Base-by-base conservation (phyloP, 2,329 filamentous ascomycete genomes). In the Conoideocrella luteorostrata region DNA sequence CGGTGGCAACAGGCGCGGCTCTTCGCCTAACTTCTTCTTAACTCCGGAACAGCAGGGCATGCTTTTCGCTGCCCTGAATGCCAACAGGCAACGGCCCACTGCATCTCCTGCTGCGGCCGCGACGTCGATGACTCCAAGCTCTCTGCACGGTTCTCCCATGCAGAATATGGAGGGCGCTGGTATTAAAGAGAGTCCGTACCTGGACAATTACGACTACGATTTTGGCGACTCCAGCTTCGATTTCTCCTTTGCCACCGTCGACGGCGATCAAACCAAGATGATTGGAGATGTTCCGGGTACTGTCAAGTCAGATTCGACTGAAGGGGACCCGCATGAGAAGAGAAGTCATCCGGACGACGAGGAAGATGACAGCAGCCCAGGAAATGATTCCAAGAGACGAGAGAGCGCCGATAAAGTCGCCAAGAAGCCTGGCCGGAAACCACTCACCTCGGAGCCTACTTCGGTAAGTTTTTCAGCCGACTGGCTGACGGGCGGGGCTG, bases 401-500 rank as follows among this genome's bases (percentile, higher is more conserved):
- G 89, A 95, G 65, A 80, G 84, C 46, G 82, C 88, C 44, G 88
- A 90, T 35, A 95, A 93, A 67, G 75, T 83, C 34, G 80, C 88
- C 20, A 97, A 97, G 79, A 98, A 97, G 69, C 91, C 93, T 4
- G 93, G 93, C 40, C 81, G 93, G 50, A 98, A 98, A 73, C 93
- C 91, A 17, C 74, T 97, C 57, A 97, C 88, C 38, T 94, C 88
- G 18, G 93, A 97, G 65, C 93, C 93, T 20, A 97, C 87, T 54
- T 93, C 90, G 53, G 91, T 97, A 82, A 72, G 90, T 80, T 48
- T 35, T 17, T 44, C 18, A 30, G 35, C 22, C 22, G n/a, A n/a
- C 37, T 17, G 41, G 12, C 26, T 28, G 22, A 21, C 17, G n/a
- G 3, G 20, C 9, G 21, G 30, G 42, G 15, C 30, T 12, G 3